Base-by-base conservation (phyloP, 106 monocot genomes). In the Alisma plantagoaquatica region DNA sequence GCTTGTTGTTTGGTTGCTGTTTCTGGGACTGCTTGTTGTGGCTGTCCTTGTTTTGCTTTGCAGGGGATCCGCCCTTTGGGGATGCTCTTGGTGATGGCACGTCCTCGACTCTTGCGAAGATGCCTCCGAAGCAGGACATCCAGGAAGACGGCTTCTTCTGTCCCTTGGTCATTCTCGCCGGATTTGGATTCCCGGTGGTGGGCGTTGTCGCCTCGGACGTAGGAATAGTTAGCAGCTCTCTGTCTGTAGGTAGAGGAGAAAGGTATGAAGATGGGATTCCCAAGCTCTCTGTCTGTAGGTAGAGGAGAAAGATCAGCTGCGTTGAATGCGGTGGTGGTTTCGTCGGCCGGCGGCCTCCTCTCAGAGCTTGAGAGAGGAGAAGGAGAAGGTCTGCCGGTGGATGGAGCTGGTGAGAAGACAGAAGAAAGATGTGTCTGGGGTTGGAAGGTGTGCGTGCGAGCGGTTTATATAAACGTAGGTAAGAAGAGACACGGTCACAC, bases 121-220 rank as follows among this genome's bases (percentile, higher is more conserved):
- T n/a, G 26, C 57, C 33, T 10, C 35, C 57, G 41, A 57, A 43
- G 26, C 41, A 6, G 24, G 41, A 41, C 25, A 25, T 43, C 57
- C 57, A 57, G 14, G 57, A 43, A 27, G 43, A 38, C 27, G 2
- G 18, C 23, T 18, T 11, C 42, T 42, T 57, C 41, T 16, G 16
- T 22, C 4, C 57, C 57, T n/a, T n/a, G n/a, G n/a, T n/a, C n/a
- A n/a, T n/a, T n/a, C n/a, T n/a, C n/a, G n/a, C n/a, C n/a, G n/a
- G n/a, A n/a, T n/a, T n/a, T n/a, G n/a, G n/a, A n/a, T n/a, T n/a
- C n/a, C n/a, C n/a, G n/a, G n/a, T n/a, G n/a, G n/a, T n/a, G n/a
- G n/a, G n/a, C n/a, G n/a, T n/a, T n/a, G n/a, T n/a, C n/a, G n/a
- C n/a, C n/a, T n/a, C n/a, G n/a, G n/a, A n/a, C n/a, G n/a, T n/a